Conservation (phyloP, 2,329 filamentous ascomycete genomes). For the Neodidymelliopsis sp. region DNA sequence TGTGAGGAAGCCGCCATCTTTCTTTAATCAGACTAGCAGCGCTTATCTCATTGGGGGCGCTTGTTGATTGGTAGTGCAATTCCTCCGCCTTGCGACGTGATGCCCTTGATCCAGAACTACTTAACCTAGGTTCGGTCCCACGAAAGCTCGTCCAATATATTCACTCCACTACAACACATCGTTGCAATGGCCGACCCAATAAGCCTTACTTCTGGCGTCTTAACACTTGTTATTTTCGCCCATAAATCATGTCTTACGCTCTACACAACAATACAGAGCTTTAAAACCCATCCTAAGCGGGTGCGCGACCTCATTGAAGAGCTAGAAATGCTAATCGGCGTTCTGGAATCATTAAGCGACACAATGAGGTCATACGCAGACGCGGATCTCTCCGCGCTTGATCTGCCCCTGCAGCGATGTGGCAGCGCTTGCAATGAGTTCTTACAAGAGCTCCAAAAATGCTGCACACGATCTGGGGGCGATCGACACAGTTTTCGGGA, state of each 20-base stretch:
- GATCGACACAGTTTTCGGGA: conserved; percentile 54
- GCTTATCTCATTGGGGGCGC: not conserved
- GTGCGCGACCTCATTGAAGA: conserved; percentile 22
- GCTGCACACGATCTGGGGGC: conserved; percentile 28
- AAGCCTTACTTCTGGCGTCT: conserved; percentile 19
- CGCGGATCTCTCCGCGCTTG: conserved; percentile 26
- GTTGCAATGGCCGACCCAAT: conserved; percentile 23
- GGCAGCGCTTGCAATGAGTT: conserved; percentile 55
- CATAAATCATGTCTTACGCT: conserved; percentile 21
- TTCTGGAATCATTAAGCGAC: conserved; percentile 18
- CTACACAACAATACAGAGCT: conserved; percentile 18
- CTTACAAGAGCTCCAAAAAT: conserved; percentile 47
- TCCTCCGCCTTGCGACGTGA: not conserved
- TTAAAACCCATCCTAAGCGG: conserved; percentile 18
- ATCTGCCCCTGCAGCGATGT: conserved; percentile 53
- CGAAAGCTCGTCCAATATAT: not conserved
- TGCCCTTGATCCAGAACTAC: not conserved
- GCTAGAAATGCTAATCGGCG: conserved; percentile 18
- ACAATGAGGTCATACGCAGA: conserved; percentile 12
- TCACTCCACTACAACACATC: not conserved
- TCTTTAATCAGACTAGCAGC: not conserved
- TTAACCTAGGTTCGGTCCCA: conserved; percentile 4
- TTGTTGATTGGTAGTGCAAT: not conserved
- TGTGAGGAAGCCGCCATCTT: not conserved
- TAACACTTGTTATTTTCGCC: conserved; percentile 20